Percentiles rank a stretch among this genome's conserved stretches.
These are phyloP conservation scores for Ganoderma sinense DNA, from an alignment of 1,284 basidiomycete genomes.

Conservation along the genomic window DNA sequence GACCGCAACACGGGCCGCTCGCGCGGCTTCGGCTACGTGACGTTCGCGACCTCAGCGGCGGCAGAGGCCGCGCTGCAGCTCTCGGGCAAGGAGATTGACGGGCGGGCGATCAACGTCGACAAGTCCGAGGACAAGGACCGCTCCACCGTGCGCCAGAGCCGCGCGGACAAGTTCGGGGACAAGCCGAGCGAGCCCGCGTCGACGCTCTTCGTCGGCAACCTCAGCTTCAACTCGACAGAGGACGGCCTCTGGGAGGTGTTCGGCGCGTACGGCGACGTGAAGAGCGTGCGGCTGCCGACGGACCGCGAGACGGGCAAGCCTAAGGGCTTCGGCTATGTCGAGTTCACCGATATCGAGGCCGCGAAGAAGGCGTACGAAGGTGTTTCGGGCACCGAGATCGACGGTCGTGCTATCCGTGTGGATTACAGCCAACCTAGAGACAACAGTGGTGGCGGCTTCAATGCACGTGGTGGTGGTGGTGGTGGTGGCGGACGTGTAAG, in stretches of 20 bases:
- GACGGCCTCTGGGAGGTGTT: constrained; percentile 94
- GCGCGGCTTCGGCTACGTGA: constrained; percentile 95
- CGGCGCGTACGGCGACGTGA: constrained; percentile 89
- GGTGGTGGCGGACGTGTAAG: constrained; percentile 52
- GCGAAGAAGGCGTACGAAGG: constrained; percentile 86
- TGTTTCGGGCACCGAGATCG: constrained; percentile 80
- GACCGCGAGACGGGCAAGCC: constrained; percentile 91
- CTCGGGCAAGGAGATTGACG: constrained; percentile 91
- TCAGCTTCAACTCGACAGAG: constrained; percentile 85
- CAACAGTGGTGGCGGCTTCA: constrained; percentile 52
- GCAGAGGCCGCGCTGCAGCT: constrained; percentile 82
- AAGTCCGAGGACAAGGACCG: constrained; percentile 73
- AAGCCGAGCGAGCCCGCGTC: constrained; percentile 72
- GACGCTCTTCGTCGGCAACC: constrained; percentile 92
- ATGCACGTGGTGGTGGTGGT: constrained; percentile 47
- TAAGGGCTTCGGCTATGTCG: constrained; percentile 98
- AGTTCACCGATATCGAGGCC: constrained; percentile 84
- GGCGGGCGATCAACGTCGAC: constrained; percentile 90
- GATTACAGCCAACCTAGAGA: constrained; percentile 93
- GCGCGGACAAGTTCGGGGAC: constrained; percentile 84
- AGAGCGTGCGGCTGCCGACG: constrained; percentile 91
- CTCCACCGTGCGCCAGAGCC: constrained; percentile 63
- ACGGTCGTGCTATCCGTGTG: constrained; percentile 83
- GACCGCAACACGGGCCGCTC: constrained; percentile 91
- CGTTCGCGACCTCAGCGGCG: constrained; percentile 82